Evolutionary conservation across 345 rosid genomes (phyloP).

Genomic region (Cardamine resedifolia): DNA sequence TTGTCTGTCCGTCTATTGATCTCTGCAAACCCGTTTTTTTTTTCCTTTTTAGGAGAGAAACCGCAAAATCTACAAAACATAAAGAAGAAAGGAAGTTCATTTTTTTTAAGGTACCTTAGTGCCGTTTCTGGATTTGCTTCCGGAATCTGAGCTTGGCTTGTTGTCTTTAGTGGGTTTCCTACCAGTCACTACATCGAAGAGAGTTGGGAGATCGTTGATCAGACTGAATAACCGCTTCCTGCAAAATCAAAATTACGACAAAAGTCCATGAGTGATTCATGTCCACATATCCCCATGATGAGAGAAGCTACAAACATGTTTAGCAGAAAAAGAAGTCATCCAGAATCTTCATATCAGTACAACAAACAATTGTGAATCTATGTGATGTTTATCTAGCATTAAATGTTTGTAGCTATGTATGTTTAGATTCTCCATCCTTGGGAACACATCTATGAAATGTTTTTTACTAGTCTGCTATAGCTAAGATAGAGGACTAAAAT

Average conservation of each 20-base stretch:
- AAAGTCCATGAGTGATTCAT: background rate
- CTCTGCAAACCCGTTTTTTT: conserved; percentile 43
- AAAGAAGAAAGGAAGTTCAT: background rate
- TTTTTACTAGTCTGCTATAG: background rate
- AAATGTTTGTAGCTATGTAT: background rate
- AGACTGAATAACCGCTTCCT: conserved; percentile 90
- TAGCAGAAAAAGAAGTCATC: background rate
- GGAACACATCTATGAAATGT: background rate
- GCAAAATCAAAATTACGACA: conserved; percentile 29
- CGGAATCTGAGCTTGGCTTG: conserved; percentile 80
- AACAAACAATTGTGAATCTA: background rate
- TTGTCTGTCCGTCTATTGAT: conserved; percentile 64
- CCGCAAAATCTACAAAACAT: background rate
- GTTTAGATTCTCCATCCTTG: conserved; percentile 1
- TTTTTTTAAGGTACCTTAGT: conserved; percentile 46
- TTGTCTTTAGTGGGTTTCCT: conserved; percentile 85
- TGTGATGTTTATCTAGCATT: conserved; percentile 11
- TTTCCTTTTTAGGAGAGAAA: background rate
- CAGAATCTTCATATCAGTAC: conserved; percentile 7
- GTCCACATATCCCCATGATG: background rate
- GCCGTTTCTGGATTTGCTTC: conserved; percentile 69
- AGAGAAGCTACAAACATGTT: background rate
- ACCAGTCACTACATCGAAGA: conserved; percentile 92
- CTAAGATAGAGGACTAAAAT: background rate
- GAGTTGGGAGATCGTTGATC: conserved; percentile 90